A percentile compares a stretch with the other conserved stretches of the same genome.
phyloP scores from a whole-genome alignment of 257 asterid species.

The Solanum chaucha region DNA sequence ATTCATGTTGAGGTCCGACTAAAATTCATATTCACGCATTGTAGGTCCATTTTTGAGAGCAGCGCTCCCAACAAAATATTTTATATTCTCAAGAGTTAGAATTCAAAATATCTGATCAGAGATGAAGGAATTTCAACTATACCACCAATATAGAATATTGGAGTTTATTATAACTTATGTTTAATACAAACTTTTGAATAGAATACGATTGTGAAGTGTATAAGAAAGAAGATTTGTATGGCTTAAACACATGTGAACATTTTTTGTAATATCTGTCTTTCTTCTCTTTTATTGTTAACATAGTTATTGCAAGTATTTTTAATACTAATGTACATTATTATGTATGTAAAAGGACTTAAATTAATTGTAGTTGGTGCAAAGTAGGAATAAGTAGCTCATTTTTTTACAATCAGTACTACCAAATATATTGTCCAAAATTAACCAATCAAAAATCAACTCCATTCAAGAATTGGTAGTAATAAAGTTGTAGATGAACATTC shows the following conservation, averaged over 20 bases:
- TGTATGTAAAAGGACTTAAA: background rate
- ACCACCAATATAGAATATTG: background rate
- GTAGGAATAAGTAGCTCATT: background rate
- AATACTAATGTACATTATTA: background rate
- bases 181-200: background rate
- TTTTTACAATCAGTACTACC: background rate
- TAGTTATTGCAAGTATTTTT: background rate
- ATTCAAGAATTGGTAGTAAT: background rate
- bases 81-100: background rate
- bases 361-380: background rate
- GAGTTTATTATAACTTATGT: background rate
- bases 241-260: no score
- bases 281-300: no score
- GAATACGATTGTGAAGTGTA: no score
- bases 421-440: background rate
- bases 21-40: background rate
- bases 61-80: background rate
- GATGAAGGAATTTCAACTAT: background rate
- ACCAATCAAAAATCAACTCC: background rate
- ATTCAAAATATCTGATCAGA: rapidly evolving
- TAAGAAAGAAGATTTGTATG: no score
- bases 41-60: background rate
- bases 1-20: background rate
- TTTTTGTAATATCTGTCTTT: no score
- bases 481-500: background rate